Evolutionary conservation across 768 basidiomycete genomes (phyloP).

Genomic region (Hericium alpestre): DNA sequence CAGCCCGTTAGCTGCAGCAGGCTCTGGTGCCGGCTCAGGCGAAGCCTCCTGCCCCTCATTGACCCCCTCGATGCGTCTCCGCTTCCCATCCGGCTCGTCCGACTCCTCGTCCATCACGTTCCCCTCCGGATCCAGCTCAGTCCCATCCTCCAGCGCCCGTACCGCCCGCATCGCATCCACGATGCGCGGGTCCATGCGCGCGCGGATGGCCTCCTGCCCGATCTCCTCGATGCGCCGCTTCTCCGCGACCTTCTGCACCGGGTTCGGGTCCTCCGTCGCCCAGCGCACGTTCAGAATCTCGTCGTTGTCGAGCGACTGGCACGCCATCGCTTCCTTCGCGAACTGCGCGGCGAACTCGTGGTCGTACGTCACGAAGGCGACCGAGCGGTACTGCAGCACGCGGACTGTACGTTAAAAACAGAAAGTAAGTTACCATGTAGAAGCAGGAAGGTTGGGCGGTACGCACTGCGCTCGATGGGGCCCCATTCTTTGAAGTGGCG

Average conservation of each 20-base stretch:
- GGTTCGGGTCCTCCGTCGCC: conserved; percentile 99
- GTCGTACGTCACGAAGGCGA: conserved; percentile 94
- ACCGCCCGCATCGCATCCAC: conserved; percentile 83
- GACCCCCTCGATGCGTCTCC: conserved; percentile 23
- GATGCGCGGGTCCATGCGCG: conserved; percentile 76
- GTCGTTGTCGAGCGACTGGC: conserved; percentile 93
- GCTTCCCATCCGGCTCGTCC: conserved; percentile 25
- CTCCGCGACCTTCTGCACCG: conserved; percentile 77
- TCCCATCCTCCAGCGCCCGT: conserved; percentile 82
- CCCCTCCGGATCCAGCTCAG: conserved; percentile 10
- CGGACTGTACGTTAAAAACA: conserved; percentile 42
- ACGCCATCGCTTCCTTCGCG: conserved; percentile 98
- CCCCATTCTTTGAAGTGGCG: conserved; percentile 97
- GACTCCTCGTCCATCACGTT: conserved; percentile 21
- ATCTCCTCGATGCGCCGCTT: conserved; percentile 72
- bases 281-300: conserved; percentile 97
- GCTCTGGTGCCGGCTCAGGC: not conserved
- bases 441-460: not conserved
- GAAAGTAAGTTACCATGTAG: conserved; percentile 17
- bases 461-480: conserved; percentile 80
- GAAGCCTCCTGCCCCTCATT: conserved; percentile 16
- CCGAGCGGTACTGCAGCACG: conserved; percentile 86
- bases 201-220: conserved; percentile 79
- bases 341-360: conserved; percentile 83
- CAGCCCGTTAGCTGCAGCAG: conserved; percentile 36